Base-by-base conservation (phyloP, 306 rosid genomes). In the Sophora flavescens region DNA sequence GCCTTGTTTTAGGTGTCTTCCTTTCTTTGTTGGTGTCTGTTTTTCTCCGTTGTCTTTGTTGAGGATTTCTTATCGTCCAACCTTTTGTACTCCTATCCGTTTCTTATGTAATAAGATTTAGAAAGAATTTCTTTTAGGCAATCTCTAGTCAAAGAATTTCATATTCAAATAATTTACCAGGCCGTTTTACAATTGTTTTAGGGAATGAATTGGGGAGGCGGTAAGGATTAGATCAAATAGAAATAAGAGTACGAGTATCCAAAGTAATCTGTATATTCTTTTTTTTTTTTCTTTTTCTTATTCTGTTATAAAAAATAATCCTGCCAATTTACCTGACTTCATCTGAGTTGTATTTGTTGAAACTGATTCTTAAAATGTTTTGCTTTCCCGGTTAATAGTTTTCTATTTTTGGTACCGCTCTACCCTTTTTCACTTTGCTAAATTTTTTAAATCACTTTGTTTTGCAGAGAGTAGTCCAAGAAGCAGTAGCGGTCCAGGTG, bases 401-500 rank as follows among this genome's bases (percentile, higher is more conserved):
- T 74, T 36, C 17, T 36, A 0, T 58, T 32, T 26, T 7, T 22
- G 17, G 14, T 17, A 14, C 13, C 16, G 13, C 12, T 64, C 32
- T 12, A 4, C 28, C 28, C 2, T 6, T 5, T 38, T 9, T 70
- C 13, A 11, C 26, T 2, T 6, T 64, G 28, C 26, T 74, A 74
- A 80, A 32, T 8, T 66, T 76, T 72, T 1, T 62, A 52, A 22
- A 60, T 57, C 33, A 4, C 2, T 41, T 45, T 72, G 58, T 57
- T 78, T 70, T 67, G 85, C 95, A 94, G 96, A 92, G 84, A 86
- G 92, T 70, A 94, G 95, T 78, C 96, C 98, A 64, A 90, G 84
- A 85, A 90, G 90, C 81, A 72, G 83, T 10, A 86, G 86, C 9
- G 88, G 86, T 81, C 70, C 87, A 50, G 90, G 97, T 80, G 98